Conservation (phyloP, 345 rosid species). For the Brassica rapa region DNA sequence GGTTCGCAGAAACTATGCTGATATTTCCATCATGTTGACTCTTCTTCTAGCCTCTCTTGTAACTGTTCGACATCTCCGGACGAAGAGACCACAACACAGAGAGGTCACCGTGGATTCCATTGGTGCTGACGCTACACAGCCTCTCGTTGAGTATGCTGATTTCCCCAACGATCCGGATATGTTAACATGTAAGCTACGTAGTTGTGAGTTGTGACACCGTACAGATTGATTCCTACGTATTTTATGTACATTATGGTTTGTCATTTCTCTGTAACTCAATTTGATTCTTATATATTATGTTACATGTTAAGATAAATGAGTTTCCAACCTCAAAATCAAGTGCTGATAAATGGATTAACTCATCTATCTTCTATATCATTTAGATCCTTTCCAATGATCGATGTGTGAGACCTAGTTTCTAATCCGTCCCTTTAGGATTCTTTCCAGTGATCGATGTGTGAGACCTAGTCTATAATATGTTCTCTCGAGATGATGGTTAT, state of each 20-base stretch:
- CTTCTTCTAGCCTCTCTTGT: conserved; percentile 59
- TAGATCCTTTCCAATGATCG: too few relatives aligned
- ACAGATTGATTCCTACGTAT: background rate
- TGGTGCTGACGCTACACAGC: conserved; percentile 16
- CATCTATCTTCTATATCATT: too few relatives aligned
- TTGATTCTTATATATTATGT: background rate
- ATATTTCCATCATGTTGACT: conserved; percentile 63
- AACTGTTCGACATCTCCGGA: conserved; percentile 68
- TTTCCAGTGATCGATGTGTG: too few relatives aligned
- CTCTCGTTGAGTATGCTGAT: conserved; percentile 15
- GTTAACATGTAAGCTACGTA: too few relatives aligned
- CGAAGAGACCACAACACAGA: conserved; percentile 54
- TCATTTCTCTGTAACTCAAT: background rate
- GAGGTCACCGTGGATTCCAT: conserved; percentile 32
- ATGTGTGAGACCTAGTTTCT: too few relatives aligned
- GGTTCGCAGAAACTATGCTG: conserved; percentile 70
- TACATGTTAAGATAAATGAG: background rate
- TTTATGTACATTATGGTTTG: background rate
- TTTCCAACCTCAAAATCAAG: too few relatives aligned
- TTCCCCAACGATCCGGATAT: background rate
- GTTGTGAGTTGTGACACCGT: background rate
- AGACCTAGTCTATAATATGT: too few relatives aligned
- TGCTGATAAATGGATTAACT: too few relatives aligned
- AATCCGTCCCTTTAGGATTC: too few relatives aligned
- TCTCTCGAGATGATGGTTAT: too few relatives aligned